A percentile compares a stretch with the other conserved stretches of the same genome.
phyloP scores from a whole-genome alignment of 2,329 filamentous ascomycete species.

The Cucurbitaria berberidis region DNA sequence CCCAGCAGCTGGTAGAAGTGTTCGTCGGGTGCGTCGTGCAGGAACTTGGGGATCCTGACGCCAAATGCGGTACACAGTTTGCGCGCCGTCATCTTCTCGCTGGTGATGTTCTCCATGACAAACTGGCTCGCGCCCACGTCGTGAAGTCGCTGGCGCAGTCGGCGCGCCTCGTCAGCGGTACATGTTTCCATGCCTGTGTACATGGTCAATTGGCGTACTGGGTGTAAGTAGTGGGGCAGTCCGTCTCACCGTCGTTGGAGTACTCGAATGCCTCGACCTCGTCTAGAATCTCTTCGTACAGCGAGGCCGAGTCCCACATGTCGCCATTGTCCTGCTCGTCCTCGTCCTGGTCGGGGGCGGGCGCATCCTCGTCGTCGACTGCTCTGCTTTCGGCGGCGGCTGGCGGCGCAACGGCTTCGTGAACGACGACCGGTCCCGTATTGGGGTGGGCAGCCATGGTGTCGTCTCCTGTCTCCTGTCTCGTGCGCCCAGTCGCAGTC shows the following conservation, averaged over 20 bases:
- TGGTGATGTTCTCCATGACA: constrained; percentile 62
- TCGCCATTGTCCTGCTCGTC: constrained; percentile 29
- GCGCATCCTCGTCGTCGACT: constrained; percentile 17
- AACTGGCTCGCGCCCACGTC: constrained; percentile 80
- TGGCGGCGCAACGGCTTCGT: constrained; percentile 28
- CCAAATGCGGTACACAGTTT: constrained; percentile 88
- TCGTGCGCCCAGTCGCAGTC: neutral
- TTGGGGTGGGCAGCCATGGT: constrained; percentile 36
- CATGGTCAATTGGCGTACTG: constrained; percentile 14
- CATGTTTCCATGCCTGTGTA: constrained; percentile 36
- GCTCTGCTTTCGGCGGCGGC: constrained; percentile 20
- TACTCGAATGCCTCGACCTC: constrained; percentile 39
- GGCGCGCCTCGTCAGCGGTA: constrained; percentile 63
- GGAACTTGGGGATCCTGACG: constrained; percentile 73
- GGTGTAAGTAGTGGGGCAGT: neutral
- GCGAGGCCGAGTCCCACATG: constrained; percentile 40
- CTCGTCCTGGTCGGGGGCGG: constrained; percentile 14
- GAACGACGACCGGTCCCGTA: constrained; percentile 36
- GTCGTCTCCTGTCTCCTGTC: constrained; percentile 10
- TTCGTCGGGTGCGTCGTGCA: constrained; percentile 75
- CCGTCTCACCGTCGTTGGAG: constrained; percentile 27
- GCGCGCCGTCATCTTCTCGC: constrained; percentile 74
- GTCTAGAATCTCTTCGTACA: constrained; percentile 45
- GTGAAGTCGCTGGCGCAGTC: constrained; percentile 73
- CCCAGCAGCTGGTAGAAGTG: constrained; percentile 77